A percentile compares a stretch with the other conserved stretches of the same genome.
Evolutionary conservation across 1,284 basidiomycete genomes (phyloP).

Genomic region (Ustilago crameri): DNA sequence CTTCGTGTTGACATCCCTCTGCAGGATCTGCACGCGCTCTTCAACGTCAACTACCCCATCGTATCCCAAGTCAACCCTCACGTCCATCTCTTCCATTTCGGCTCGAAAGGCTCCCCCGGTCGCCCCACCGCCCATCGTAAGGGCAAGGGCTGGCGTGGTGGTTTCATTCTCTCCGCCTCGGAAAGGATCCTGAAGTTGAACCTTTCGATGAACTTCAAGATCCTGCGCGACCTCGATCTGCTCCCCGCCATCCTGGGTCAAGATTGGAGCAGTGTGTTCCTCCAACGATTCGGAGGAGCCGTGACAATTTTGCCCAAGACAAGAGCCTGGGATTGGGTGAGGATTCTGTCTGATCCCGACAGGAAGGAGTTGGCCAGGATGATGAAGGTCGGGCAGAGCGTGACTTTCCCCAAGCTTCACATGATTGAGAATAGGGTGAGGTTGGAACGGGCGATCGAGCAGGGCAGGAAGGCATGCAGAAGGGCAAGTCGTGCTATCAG

Average conservation of each 20-base stretch:
- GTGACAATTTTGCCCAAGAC: conserved; percentile 66
- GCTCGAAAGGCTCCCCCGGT: conserved; percentile 90
- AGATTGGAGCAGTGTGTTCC: conserved; percentile 65
- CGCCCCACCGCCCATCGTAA: conserved; percentile 90
- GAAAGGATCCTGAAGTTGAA: conserved; percentile 67
- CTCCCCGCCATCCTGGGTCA: conserved; percentile 62
- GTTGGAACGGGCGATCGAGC: conserved; percentile 62
- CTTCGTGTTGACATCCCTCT: conserved; percentile 87
- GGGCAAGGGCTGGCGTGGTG: conserved; percentile 82
- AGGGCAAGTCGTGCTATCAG: conserved; percentile 18
- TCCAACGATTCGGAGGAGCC: conserved; percentile 63
- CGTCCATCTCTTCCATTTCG: conserved; percentile 98
- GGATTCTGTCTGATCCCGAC: conserved; percentile 63
- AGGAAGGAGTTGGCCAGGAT: conserved; percentile 58
- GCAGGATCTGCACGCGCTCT: conserved; percentile 79
- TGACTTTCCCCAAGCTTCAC: conserved; percentile 65
- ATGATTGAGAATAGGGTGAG: conserved; percentile 67
- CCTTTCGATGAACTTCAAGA: conserved; percentile 65
- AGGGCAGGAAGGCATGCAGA: conserved; percentile 50
- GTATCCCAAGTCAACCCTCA: conserved; percentile 98
- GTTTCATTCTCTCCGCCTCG: conserved; percentile 78
- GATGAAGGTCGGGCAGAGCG: conserved; percentile 57
- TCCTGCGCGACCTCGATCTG: conserved; percentile 64
- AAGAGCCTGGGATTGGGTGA: conserved; percentile 62
- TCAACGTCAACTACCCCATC: conserved; percentile 88